Base-by-base conservation (phyloP, 768 basidiomycete species). In the Agrocybe chaxingu region DNA sequence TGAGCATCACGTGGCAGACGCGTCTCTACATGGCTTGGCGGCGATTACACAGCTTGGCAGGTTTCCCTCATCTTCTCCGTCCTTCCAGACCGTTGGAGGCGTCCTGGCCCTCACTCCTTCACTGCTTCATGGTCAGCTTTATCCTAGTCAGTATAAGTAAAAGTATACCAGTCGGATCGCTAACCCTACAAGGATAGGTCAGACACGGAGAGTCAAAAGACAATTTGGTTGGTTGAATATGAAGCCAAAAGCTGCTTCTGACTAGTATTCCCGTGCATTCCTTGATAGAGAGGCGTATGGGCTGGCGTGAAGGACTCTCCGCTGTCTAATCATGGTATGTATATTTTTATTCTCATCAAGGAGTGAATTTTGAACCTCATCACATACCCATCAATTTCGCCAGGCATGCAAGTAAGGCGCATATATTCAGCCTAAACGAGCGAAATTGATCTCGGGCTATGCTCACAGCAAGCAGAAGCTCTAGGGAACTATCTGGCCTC, bases 191-290 rank as follows among this genome's bases (percentile, higher is more conserved):
- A 30, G 3, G 1, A 11, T 43, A 90, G 87, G 73, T 89, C 56
- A 74, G 89, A 47, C 89, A 92, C 62, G 89, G 82, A 29, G 86
- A 92, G 59, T 88, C 88, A 7, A 80, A 77, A 32, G 89, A 91
- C 56, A 92, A 92, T 57, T 54, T 84, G 61, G 88, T 87, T 43
- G 42, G 80, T 46, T 70, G 61, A 19, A 33, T 19, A 35, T 31
- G 8, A 33, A 11, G 7, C 12, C 8, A 44, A n/a, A 32, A 13
- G 13, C 19, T 36, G 24, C 24, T 24, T 24, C 24, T 24, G 24
- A 24, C 24, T 24, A 24, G 24, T 24, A 24, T 24, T 24, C 24
- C 5, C 24, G 24, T 24, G 24, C 24, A 24, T 24, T 24, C 24
- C 24, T 12, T 34, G 16, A 34, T 65, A 24, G 66, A 60, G 58